A percentile compares a stretch with the other conserved stretches of the same genome.
These are phyloP conservation scores for Scheffersomyces illinoinensis DNA, from an alignment of 1,139 yeast genomes.

Conservation along the genomic window DNA sequence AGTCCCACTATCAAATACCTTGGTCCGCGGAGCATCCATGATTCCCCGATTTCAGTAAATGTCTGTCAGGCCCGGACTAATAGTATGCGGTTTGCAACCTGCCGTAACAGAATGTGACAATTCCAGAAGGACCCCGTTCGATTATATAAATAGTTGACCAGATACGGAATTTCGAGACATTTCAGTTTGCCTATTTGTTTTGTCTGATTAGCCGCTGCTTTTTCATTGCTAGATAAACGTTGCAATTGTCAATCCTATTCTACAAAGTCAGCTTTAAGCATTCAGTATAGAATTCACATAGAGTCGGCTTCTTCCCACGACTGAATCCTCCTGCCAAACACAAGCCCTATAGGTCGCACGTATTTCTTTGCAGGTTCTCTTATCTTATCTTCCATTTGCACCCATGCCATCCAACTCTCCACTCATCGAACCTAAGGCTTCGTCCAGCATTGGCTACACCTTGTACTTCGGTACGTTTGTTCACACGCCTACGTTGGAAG, in stretches of 20 bases:
- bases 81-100: neutral
- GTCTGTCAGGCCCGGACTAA: neutral
- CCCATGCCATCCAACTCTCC: neutral
- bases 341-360: neutral
- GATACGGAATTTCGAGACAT: too few species aligned
- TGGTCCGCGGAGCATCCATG: neutral
- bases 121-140: neutral
- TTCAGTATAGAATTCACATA: neutral
- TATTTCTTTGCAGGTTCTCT: neutral
- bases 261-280: neutral
- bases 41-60: neutral
- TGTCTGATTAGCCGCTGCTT: neutral
- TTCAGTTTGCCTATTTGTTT: neutral
- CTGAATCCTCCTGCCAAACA: neutral
- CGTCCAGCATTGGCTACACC: slow-evolving; percentile 23
- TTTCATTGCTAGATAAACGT: neutral
- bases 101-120: neutral
- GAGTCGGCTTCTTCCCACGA: neutral
- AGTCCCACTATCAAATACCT: neutral
- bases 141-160: neutral
- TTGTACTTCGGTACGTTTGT: slow-evolving; percentile 40
- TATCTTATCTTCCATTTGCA: neutral
- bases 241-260: neutral
- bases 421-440: slow-evolving; percentile 15
- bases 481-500: slow-evolving; percentile 33